A percentile compares a stretch with the other conserved stretches of the same genome.
Evolutionary conservation across 176 grass and related monocot genomes (phyloP).

Genomic region (Juncus effusus): DNA sequence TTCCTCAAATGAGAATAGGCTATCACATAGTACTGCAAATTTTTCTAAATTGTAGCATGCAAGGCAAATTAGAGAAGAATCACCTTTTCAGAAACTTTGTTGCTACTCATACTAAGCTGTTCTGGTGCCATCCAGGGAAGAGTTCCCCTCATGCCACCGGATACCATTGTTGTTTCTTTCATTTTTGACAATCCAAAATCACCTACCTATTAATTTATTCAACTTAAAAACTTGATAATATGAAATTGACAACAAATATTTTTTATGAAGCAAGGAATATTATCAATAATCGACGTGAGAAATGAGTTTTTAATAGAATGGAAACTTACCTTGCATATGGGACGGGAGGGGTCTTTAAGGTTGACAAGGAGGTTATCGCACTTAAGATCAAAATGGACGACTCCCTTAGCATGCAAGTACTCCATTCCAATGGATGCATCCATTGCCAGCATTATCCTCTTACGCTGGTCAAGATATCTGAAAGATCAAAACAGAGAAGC

Average conservation of each 20-base stretch:
- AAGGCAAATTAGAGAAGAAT: neutral
- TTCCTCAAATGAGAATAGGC: neutral
- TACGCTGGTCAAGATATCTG: constrained; percentile 63
- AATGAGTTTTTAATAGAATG: neutral
- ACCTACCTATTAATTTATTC: constrained; percentile 49
- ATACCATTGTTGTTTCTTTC: constrained; percentile 77
- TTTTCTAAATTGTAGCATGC: neutral
- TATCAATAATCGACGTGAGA: neutral
- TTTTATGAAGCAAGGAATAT: neutral
- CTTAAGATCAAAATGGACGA: constrained; percentile 96
- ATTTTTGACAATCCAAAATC: constrained; percentile 98
- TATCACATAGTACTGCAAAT: neutral
- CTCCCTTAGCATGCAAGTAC: constrained; percentile 81
- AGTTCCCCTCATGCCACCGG: constrained; percentile 95
- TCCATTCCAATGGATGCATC: constrained; percentile 98
- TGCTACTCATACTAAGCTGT: constrained; percentile 50
- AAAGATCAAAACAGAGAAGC: neutral
- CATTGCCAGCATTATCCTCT: constrained; percentile 68
- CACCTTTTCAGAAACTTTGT: constrained; percentile 89
- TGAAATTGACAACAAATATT: neutral
- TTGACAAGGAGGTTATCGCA: constrained; percentile 97
- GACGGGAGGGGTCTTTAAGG: constrained; percentile 69
- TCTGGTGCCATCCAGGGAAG: constrained; percentile 99
- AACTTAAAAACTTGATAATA: neutral
- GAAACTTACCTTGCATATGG: constrained; percentile 81